A percentile compares a stretch with the other conserved stretches of the same genome.
These are phyloP conservation scores for Hemileccinum impolitum DNA, from an alignment of 768 basidiomycete genomes.

Conservation along the genomic window DNA sequence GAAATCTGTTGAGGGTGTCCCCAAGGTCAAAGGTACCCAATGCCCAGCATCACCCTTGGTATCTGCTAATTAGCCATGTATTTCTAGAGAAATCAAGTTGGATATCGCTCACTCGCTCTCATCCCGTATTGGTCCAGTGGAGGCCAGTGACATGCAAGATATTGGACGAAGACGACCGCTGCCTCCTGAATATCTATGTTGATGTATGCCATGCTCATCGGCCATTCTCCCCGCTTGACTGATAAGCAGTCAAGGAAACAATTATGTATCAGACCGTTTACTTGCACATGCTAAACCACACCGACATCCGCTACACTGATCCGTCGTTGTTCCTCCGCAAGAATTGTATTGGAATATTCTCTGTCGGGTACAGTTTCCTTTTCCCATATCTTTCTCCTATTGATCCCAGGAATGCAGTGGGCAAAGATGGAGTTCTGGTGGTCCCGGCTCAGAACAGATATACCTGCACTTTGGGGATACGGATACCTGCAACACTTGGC, in stretches of 20 bases:
- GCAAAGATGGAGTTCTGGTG: conserved; percentile 55
- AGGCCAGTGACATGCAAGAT: conserved; percentile 69
- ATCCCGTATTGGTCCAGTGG: conserved; percentile 61
- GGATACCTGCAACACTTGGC: conserved; percentile 70
- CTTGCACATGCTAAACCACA: conserved; percentile 69
- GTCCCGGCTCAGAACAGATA: conserved; percentile 54
- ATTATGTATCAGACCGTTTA: conserved; percentile 71
- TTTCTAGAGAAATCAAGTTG: conserved; percentile 67
- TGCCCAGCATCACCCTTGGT: not conserved
- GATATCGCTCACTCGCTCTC: conserved; percentile 54
- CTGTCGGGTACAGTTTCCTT: conserved; percentile 44
- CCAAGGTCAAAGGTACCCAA: conserved; percentile 54
- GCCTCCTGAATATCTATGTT: conserved; percentile 69
- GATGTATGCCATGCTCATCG: conserved; percentile 48
- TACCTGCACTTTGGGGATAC: conserved; percentile 69
- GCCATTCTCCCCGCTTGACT: conserved; percentile 2
- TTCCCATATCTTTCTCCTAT: conserved; percentile 2
- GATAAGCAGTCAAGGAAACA: conserved; percentile 49
- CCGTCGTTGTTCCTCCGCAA: conserved; percentile 74
- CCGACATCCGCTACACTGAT: conserved; percentile 77
- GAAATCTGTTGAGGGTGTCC: conserved; percentile 40
- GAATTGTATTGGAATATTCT: conserved; percentile 71
- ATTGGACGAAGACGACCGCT: conserved; percentile 62
- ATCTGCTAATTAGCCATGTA: conserved; percentile 1
- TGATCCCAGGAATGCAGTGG: conserved; percentile 36